Percentiles rank a stretch among this genome's conserved stretches.
Evolutionary conservation across 306 rosid genomes (phyloP).

Genomic region (barrel medic (Medicago truncatula)): MtrunA17r5.0-ANR NC_053049.1:3084001-3084500

Average conservation of each 20-base stretch:
- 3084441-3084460: constrained; percentile 61
- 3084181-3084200: background rate
- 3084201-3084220: constrained; percentile 50
- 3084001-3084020: background rate
- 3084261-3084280: constrained; percentile 55
- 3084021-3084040: constrained; percentile 11
- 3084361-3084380: constrained; percentile 51
- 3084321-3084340: constrained; percentile 46
- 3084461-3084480: constrained; percentile 80
- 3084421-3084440: constrained; percentile 65
- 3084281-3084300: constrained; percentile 14
- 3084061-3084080: constrained; percentile 6
- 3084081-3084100: background rate
- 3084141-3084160: background rate
- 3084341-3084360: background rate
- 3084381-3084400: constrained; percentile 14
- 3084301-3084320: constrained; percentile 46
- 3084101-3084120: background rate
- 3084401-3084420: constrained; percentile 55
- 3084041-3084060: constrained; percentile 7
- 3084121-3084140: too few species aligned
- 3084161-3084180: constrained; percentile 30
- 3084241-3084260: constrained; percentile 43
- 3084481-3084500: constrained; percentile 40
- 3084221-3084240: constrained; percentile 77